Base-by-base conservation (phyloP, 768 basidiomycete genomes). In the Auricularia sp. region DNA sequence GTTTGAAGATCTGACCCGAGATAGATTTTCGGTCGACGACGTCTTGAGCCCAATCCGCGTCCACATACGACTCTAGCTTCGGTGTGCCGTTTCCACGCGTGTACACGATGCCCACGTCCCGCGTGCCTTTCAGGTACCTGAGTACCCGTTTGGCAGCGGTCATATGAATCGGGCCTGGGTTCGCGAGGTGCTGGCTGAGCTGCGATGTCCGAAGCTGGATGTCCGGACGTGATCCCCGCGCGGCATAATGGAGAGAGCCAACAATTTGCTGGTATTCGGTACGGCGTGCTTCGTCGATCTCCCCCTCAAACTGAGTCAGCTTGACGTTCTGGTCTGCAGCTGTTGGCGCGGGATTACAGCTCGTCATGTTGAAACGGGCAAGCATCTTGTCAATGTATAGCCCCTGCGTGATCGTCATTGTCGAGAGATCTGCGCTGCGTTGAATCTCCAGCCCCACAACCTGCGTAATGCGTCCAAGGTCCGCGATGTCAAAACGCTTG, bases 191-290 rank as follows among this genome's bases (percentile, higher is more conserved):
- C 23, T 66, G 71, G n/a, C 64, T 39, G 0, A 76, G 70, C 0
- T 47, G 39, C 0, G 64, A 61, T 3, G 72, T 68, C 3, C 56
- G 60, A 29, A 56, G 58, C 1, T 63, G 54, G 29, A 70, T 70
- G 64, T 72, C 71, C 3, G 69, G 68, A 36, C 70, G 64, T 12
- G 67, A 69, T 53, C 65, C 60, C 5, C 70, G 43, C 66, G 64
- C 39, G 66, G 35, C 62, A 14, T 74, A 76, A 67, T 74, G 72
- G n/a, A 75, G 71, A 2, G 70, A 69, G 1, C 73, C 75, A 21
- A 75, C 67, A 21, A 68, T 58, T 18, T 64, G 54, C 3, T 43
- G 44, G 65, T 72, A 74, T 5, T 67, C 66, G 11, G 47, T 36
- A 44, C 61, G 23, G 2, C 43, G 56, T 63, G 68, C 68, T 6